phyloP scores from a whole-genome alignment of 2,329 filamentous ascomycete species.

The Ophiostoma populinum region DNA sequence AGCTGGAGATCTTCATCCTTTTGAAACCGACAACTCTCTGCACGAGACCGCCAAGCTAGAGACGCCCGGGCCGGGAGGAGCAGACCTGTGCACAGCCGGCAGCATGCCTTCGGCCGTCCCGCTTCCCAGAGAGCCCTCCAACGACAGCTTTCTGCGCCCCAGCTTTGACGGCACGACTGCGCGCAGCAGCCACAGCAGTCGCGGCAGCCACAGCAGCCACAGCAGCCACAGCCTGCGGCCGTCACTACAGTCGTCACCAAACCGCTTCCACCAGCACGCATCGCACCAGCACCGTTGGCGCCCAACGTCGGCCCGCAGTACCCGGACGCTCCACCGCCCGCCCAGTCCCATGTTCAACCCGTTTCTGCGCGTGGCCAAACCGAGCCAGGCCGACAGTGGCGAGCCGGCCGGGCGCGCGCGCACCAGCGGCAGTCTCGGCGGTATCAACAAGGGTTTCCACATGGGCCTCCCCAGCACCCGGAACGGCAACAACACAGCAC shows the following conservation, averaged over 20 bases:
- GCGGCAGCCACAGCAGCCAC: background rate
- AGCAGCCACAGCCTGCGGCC: background rate
- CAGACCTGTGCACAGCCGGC: background rate
- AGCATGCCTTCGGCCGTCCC: conserved; percentile 1
- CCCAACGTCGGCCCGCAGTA: conserved; percentile 1
- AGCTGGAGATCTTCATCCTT: no score
- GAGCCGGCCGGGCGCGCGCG: background rate
- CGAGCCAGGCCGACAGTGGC: background rate
- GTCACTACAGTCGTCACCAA: no score
- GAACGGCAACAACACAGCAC: no score
- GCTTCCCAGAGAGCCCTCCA: background rate
- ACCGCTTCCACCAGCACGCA: no score
- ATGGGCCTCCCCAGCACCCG: background rate
- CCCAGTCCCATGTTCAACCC: conserved; percentile 8
- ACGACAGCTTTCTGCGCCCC: conserved; percentile 2
- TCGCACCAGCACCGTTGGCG: conserved; percentile 6
- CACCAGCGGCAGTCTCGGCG: background rate
- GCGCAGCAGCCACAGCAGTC: background rate
- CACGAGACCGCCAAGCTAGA: background rate
- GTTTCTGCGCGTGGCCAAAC: conserved; percentile 4
- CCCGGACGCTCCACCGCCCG: conserved; percentile 2
- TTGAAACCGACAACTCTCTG: background rate
- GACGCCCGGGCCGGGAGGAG: background rate
- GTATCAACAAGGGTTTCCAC: background rate
- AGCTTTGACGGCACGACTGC: conserved; percentile 3